A percentile compares a stretch with the other conserved stretches of the same genome.
Evolutionary conservation across 2,329 filamentous ascomycete species (phyloP).

Genomic region (Fusarium verrucosum): DNA sequence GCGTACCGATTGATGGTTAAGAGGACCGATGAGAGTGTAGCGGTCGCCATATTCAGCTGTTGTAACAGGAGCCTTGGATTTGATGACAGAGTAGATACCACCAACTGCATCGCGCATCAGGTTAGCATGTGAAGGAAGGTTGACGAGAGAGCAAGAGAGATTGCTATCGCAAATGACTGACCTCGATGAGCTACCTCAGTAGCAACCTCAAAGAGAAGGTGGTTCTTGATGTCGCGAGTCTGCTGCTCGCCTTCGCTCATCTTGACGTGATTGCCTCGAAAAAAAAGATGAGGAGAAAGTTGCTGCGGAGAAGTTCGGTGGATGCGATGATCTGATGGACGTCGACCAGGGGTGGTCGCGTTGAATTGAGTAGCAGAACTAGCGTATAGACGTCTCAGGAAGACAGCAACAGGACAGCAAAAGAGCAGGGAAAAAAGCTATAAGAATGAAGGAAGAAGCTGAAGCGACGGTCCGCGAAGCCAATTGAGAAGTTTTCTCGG

Average conservation of each 20-base stretch:
- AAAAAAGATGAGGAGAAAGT: constrained; percentile 6
- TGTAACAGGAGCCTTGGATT: constrained; percentile 97
- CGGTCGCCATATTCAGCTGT: constrained; percentile 98
- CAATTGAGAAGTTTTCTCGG: constrained; percentile 43
- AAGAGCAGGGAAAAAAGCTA: constrained; percentile 18
- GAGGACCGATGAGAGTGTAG: constrained; percentile 93
- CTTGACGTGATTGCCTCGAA: constrained; percentile 34
- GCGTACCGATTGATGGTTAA: constrained; percentile 88
- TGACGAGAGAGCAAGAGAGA: constrained; percentile 6
- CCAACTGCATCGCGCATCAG: constrained; percentile 70
- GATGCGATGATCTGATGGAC: constrained; percentile 36
- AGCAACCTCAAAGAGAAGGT: constrained; percentile 94
- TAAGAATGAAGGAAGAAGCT: constrained; percentile 38
- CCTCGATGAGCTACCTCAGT: constrained; percentile 97
- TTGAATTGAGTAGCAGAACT: constrained; percentile 13
- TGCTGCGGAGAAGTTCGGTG: constrained; percentile 18
- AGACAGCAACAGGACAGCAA: constrained; percentile 6
- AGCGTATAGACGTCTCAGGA: constrained; percentile 10
- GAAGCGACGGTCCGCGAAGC: constrained; percentile 29
- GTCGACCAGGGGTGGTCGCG: constrained; percentile 22
- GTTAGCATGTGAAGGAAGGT: constrained; percentile 28
- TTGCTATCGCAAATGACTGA: constrained; percentile 54
- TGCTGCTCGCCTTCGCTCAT: constrained; percentile 61
- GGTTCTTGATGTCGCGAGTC: constrained; percentile 85
- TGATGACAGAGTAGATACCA: constrained; percentile 98